phyloP scores from a whole-genome alignment of 345 rosid genomes.

The Corchorus capsularis region DNA sequence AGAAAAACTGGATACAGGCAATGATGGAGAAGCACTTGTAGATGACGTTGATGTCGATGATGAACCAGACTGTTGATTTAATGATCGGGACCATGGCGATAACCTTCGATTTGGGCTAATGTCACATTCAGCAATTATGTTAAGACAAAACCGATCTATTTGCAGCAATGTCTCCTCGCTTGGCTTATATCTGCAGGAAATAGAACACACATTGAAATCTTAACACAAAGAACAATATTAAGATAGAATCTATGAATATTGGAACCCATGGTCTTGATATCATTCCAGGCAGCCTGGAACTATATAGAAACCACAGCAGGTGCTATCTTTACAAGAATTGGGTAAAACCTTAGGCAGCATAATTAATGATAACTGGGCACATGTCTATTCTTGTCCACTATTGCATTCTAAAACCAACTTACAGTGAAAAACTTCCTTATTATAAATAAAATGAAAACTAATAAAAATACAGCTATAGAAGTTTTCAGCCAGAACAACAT shows the following conservation, averaged over 20 bases:
- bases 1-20: constrained; percentile 86
- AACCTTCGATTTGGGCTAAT: constrained; percentile 54
- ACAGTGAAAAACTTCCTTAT: background rate
- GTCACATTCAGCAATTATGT: constrained; percentile 76
- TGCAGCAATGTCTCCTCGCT: constrained; percentile 87
- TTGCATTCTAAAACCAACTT: constrained; percentile 1
- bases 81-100: constrained; percentile 47
- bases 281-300: background rate
- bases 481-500: constrained; percentile 29
- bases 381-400: constrained; percentile 1
- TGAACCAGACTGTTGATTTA: constrained; percentile 40
- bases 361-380: background rate
- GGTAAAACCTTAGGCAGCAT: background rate
- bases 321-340: constrained; percentile 12
- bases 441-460: constrained; percentile 21
- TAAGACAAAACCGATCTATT: constrained; percentile 85
- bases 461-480: constrained; percentile 14
- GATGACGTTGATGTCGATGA: constrained; percentile 37
- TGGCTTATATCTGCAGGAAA: constrained; percentile 84
- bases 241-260: constrained; percentile 7
- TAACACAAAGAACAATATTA: background rate
- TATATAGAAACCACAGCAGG: constrained; percentile 4
- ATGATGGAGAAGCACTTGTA: constrained; percentile 60
- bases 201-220: constrained; percentile 16
- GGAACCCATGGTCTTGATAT: constrained; percentile 10